Evolutionary conservation across 108 stramenopile species (phyloP).

Genomic region (Bacterosira constricta): DNA sequence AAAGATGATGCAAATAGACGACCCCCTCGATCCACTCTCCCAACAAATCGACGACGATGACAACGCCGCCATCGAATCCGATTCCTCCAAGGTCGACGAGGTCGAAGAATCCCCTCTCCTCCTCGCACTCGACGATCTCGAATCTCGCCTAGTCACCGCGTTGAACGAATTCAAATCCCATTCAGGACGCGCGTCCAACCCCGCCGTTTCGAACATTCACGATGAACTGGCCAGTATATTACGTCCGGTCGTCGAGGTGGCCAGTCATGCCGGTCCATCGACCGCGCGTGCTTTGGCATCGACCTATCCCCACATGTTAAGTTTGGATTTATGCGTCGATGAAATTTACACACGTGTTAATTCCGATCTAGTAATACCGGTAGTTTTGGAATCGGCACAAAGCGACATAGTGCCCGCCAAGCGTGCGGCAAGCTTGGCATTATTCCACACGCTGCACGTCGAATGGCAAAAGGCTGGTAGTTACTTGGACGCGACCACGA

Average conservation of each 20-base stretch:
- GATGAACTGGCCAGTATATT: constrained; percentile 72
- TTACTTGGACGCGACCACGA: constrained; percentile 61
- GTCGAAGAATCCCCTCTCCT: constrained; percentile 72
- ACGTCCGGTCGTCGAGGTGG: constrained; percentile 78
- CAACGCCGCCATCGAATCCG: constrained; percentile 62
- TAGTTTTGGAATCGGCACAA: constrained; percentile 80
- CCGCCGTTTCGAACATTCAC: constrained; percentile 46
- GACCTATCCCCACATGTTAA: constrained; percentile 54
- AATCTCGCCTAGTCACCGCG: constrained; percentile 69
- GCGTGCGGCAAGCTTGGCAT: constrained; percentile 66
- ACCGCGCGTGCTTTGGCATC: constrained; percentile 54
- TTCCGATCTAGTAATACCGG: constrained; percentile 74
- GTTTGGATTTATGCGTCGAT: constrained; percentile 68
- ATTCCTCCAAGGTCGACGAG: constrained; percentile 40
- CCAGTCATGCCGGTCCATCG: constrained; percentile 80
- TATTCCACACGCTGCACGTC: constrained; percentile 70
- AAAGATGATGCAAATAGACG: constrained; percentile 35
- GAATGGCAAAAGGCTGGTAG: constrained; percentile 77
- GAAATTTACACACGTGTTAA: constrained; percentile 75
- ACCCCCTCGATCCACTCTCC: constrained; percentile 7
- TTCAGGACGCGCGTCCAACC: constrained; percentile 43
- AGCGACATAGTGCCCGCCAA: constrained; percentile 75
- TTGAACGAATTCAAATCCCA: constrained; percentile 81
- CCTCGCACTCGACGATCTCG: constrained; percentile 78
- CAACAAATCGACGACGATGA: constrained; percentile 62